phyloP scores from a whole-genome alignment of 2,329 filamentous ascomycete species.

The Colletotrichum nymphaeae region DNA sequence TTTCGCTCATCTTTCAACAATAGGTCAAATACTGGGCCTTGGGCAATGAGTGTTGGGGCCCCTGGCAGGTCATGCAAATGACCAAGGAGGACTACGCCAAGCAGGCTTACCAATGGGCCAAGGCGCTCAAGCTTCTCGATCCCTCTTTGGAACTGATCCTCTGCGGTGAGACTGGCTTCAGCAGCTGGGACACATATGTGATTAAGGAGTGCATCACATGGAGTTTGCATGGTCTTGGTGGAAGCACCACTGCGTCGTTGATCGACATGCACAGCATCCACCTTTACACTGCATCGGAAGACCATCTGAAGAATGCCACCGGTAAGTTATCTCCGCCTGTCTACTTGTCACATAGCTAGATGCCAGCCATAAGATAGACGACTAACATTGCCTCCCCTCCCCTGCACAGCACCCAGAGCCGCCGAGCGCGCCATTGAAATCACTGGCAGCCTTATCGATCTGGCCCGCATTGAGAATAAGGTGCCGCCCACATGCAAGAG shows the following conservation, averaged over 20 bases:
- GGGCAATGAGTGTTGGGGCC: constrained; percentile 79
- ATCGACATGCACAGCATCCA: constrained; percentile 88
- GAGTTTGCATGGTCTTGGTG: constrained; percentile 47
- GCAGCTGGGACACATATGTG: constrained; percentile 79
- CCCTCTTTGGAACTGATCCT: constrained; percentile 77
- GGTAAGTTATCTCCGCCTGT: constrained; percentile 22
- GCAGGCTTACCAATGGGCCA: constrained; percentile 78
- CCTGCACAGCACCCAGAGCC: constrained; percentile 66
- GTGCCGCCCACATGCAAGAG: constrained; percentile 68
- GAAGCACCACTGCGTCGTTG: constrained; percentile 51
- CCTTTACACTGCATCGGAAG: constrained; percentile 74
- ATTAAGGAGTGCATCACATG: constrained; percentile 73
- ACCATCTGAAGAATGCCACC: constrained; percentile 62
- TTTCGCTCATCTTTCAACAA: neutral
- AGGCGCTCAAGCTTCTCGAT: constrained; percentile 78
- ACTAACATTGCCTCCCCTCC: neutral
- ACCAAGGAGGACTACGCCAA: constrained; percentile 77
- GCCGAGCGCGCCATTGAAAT: constrained; percentile 82
- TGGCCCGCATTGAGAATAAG: constrained; percentile 77
- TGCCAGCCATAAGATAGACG: neutral
- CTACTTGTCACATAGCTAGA: too few relatives aligned
- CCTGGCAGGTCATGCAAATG: constrained; percentile 75
- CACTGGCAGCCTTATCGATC: constrained; percentile 75
- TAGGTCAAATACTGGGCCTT: constrained; percentile 86
- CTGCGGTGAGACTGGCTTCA: constrained; percentile 77